Evolutionary conservation across 768 basidiomycete genomes (phyloP), one percentile per base, ranked within the genome.

Genomic region (Amanita brunnescens): DNA sequence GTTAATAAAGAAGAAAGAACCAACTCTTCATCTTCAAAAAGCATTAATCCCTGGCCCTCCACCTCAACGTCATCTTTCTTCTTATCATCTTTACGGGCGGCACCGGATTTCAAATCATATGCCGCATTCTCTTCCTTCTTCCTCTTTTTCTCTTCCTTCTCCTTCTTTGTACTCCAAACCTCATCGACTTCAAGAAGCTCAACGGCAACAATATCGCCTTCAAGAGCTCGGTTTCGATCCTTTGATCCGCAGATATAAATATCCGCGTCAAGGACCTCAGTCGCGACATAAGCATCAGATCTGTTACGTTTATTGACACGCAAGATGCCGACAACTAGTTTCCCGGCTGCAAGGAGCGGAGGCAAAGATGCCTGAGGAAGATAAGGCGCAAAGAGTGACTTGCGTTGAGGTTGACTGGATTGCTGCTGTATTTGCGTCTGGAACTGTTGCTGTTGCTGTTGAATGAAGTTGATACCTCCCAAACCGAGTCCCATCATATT

Each of bases 1-100:
- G 33, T 50, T 30, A 13, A 39, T 21, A 6, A 43, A 48, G 26
- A 29, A 45, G 16, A 48, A 26, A 7, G 35, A 7, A 71, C 77
- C 39, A 62, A 91, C 85, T 96, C 94, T 72, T 98, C 96, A 60
- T 99, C 96, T 61, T 97, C 95, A 55, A 98, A 96, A 49, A 99
- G 71, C 78, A 91, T 88, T 59, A 97, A 69, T 5, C 95, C 95
- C 67, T 99, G 96, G 2, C 96, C 96, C 71, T 99, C 96, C 24
- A 99, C 96, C 66, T 99, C 96, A 26, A 99, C 95, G 61, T 98
- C 96, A 61, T 99, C 96, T 73, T 97, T 97, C 79, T 98, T 98
- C 83, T 99, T 99, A 73, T 98, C 95, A 61, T 93, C 91, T 70
- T 91, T 93, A 59, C 90, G 81, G 53, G 83, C 86, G 32, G 73